Percentiles rank a stretch among this genome's conserved stretches.
Evolutionary conservation across 2,329 filamentous ascomycete species (phyloP).

Genomic region (Hymenoscyphus linearis): DNA sequence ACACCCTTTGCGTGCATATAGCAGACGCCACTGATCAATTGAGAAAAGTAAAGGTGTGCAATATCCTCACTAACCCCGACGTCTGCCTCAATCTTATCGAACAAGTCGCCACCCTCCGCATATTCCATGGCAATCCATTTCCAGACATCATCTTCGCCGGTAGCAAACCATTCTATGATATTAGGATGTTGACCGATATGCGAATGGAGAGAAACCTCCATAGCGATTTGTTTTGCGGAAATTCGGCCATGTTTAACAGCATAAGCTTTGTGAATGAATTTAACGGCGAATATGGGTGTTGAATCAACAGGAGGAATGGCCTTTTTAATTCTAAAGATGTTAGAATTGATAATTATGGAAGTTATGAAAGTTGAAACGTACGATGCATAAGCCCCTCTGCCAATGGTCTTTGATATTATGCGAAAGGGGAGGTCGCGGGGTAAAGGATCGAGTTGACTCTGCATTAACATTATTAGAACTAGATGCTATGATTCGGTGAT

Average conservation of each 20-base stretch:
- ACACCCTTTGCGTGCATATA: constrained; percentile 97
- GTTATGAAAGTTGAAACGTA: constrained; percentile 39
- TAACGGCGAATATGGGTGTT: constrained; percentile 86
- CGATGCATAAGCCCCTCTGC: constrained; percentile 96
- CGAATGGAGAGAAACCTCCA: constrained; percentile 87
- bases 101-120: constrained; percentile 90
- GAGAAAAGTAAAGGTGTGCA: constrained; percentile 92
- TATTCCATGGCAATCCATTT: constrained; percentile 98
- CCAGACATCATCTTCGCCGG: constrained; percentile 81
- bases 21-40: constrained; percentile 82
- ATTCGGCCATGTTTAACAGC: constrained; percentile 85
- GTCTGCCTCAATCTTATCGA: constrained; percentile 99
- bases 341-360: background rate
- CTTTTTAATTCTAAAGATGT: constrained; percentile 62
- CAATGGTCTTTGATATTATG: constrained; percentile 93
- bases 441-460: constrained; percentile 86
- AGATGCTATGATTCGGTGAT: too few relatives aligned
- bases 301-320: constrained; percentile 67
- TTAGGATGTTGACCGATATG: constrained; percentile 87
- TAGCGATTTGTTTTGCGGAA: constrained; percentile 79
- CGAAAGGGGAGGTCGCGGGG: constrained; percentile 84
- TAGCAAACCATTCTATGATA: constrained; percentile 87
- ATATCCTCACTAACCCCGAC: constrained; percentile 92
- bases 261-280: constrained; percentile 97
- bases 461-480: constrained; percentile 38